phyloP scores from a whole-genome alignment of 345 rosid species.

The thale cress (Arabidopsis thaliana) region TAIR10.1 NC_003074.8:3024001-3024500 shows the following conservation, averaged over 20 bases:
- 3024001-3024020: slow-evolving; percentile 53
- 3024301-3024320: slow-evolving; percentile 86
- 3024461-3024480: slow-evolving; percentile 66
- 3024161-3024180: slow-evolving; percentile 67
- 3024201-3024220: slow-evolving; percentile 72
- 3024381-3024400: slow-evolving; percentile 82
- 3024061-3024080: slow-evolving; percentile 49
- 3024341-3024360: slow-evolving; percentile 73
- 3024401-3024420: slow-evolving; percentile 75
- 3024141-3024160: slow-evolving; percentile 86
- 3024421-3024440: slow-evolving; percentile 80
- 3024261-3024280: slow-evolving; percentile 79
- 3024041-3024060: slow-evolving; percentile 44
- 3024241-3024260: slow-evolving; percentile 61
- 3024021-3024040: slow-evolving; percentile 49
- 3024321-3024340: slow-evolving; percentile 61
- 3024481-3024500: slow-evolving; percentile 73
- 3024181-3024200: slow-evolving; percentile 89
- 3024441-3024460: slow-evolving; percentile 88
- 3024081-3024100: slow-evolving; percentile 46
- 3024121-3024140: slow-evolving; percentile 66
- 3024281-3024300: slow-evolving; percentile 93
- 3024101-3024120: slow-evolving; percentile 52
- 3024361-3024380: slow-evolving; percentile 73
- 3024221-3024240: slow-evolving; percentile 93